Evolutionary conservation across 192 early-diverging fungal genomes (phyloP).

Genomic region (Phlyctochytrium arcticum): DNA sequence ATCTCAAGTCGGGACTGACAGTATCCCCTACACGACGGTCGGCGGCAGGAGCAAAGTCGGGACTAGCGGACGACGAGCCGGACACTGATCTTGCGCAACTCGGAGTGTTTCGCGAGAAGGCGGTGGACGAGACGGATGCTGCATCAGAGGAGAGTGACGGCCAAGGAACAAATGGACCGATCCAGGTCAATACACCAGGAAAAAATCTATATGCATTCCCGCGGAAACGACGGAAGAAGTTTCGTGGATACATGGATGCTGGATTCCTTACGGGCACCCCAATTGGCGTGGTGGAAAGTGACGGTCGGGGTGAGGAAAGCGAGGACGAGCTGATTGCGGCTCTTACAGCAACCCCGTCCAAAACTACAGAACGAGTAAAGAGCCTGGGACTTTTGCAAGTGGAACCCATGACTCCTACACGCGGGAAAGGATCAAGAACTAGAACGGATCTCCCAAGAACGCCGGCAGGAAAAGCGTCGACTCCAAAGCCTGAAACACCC

Average conservation of each 20-base stretch:
- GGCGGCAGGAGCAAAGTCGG: background rate
- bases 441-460: too few relatives aligned
- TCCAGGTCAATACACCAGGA: constrained; percentile 3
- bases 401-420: constrained; percentile 9
- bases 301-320: constrained; percentile 1
- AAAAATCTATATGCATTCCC: constrained; percentile 20
- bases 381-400: background rate
- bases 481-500: background rate
- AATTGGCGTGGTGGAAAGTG: background rate
- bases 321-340: background rate
- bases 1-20: constrained; percentile 16
- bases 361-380: background rate
- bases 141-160: constrained; percentile 10
- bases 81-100: constrained; percentile 2
- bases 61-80: background rate
- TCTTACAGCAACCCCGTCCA: background rate
- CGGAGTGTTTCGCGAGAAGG: background rate
- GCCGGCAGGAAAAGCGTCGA: background rate
- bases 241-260: background rate
- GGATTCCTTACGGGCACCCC: background rate
- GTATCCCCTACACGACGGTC: background rate
- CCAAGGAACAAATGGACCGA: background rate
- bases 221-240: background rate
- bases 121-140: background rate
- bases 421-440: constrained; percentile 1